phyloP scores from a whole-genome alignment of 768 basidiomycete genomes.

The Dacryopinax primogenitus region DNA sequence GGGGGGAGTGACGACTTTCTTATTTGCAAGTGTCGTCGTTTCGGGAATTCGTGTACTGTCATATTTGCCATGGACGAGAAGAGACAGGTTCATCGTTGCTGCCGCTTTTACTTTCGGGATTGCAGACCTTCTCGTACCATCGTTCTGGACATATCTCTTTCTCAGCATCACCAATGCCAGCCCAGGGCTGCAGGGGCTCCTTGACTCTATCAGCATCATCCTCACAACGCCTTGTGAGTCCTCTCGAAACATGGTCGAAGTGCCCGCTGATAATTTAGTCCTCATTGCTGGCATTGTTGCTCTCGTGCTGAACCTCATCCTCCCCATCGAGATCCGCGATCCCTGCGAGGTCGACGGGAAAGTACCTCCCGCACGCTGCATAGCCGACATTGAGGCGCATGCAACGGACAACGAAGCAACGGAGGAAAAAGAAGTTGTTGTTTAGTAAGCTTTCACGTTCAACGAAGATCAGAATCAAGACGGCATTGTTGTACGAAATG shows the following conservation, averaged over 20 bases:
- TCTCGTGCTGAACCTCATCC: constrained; percentile 42
- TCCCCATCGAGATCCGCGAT: constrained; percentile 32
- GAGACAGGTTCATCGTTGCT: constrained; percentile 54
- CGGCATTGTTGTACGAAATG: too few relatives aligned
- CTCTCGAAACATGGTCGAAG: neutral
- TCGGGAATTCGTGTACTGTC: constrained; percentile 61
- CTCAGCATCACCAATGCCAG: constrained; percentile 43
- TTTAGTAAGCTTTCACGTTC: too few relatives aligned
- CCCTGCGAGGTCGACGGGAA: neutral
- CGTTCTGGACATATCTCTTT: constrained; percentile 56
- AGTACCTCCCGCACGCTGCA: neutral
- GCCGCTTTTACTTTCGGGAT: constrained; percentile 57
- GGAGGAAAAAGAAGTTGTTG: neutral
- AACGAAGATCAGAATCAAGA: too few relatives aligned
- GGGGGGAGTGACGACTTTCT: constrained; percentile 77
- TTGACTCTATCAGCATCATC: constrained; percentile 67
- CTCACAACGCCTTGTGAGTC: constrained; percentile 67
- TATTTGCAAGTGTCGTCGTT: constrained; percentile 61
- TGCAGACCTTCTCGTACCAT: constrained; percentile 54
- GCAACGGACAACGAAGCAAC: neutral
- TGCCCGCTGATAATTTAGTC: constrained; percentile 29
- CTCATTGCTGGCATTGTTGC: constrained; percentile 47
- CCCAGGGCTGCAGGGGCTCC: constrained; percentile 49
- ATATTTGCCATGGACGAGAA: constrained; percentile 44
- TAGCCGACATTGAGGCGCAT: neutral